A percentile compares a stretch with the other conserved stretches of the same genome.
phyloP scores from a whole-genome alignment of 2,329 filamentous ascomycete genomes.

The Hypoxylon sp. region DNA sequence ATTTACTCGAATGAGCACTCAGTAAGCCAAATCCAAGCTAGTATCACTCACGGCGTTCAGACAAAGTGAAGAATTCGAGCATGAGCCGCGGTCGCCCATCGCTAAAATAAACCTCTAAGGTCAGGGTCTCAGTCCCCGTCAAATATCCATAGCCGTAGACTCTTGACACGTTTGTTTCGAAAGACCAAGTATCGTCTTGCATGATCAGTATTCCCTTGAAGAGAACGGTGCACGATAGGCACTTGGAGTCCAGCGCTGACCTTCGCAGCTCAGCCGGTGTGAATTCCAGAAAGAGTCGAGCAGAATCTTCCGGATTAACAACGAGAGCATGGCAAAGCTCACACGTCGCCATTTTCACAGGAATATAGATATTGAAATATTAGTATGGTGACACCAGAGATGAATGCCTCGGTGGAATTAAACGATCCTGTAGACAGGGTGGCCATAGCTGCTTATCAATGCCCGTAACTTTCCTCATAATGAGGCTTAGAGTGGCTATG shows the following conservation, averaged over 20 bases:
- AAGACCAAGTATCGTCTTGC: neutral
- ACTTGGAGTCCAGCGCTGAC: neutral
- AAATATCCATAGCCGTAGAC: constrained; percentile 1
- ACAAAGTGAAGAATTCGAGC: neutral
- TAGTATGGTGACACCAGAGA: neutral
- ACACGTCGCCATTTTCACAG: neutral
- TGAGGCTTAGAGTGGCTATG: too few relatives aligned
- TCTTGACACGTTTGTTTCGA: neutral
- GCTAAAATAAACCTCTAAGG: neutral
- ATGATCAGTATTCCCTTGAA: neutral
- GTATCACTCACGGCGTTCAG: neutral
- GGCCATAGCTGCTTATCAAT: too few relatives aligned
- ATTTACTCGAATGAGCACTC: neutral
- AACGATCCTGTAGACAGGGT: too few relatives aligned
- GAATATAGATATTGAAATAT: neutral
- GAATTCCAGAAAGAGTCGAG: neutral
- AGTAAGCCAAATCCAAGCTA: neutral
- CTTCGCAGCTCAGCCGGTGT: neutral
- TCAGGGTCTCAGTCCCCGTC: neutral
- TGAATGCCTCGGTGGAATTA: too few relatives aligned
- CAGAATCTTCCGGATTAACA: neutral
- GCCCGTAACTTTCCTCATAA: too few relatives aligned
- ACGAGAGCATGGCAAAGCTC: neutral
- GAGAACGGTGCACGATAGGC: neutral
- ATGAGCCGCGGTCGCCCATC: neutral